These are phyloP conservation scores for Cryptococcus hybrid DNA, from an alignment of 1,284 basidiomycete species.

Conservation along the genomic window DNA sequence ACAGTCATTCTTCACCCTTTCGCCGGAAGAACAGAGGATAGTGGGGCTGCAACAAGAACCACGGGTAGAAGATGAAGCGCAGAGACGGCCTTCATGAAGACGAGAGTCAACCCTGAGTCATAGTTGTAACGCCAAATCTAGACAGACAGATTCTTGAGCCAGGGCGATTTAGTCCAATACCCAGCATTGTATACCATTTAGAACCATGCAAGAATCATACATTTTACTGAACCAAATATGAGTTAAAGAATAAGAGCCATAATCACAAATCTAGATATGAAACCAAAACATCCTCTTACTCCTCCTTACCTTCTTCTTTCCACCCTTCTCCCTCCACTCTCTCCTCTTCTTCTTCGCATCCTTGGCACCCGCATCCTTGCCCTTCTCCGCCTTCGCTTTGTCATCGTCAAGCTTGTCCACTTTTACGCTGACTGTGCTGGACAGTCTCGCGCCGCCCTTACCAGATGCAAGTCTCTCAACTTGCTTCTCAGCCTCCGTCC, in stretches of 20 bases:
- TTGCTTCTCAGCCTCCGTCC: slow-evolving; percentile 69
- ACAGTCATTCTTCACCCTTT: slow-evolving; percentile 9
- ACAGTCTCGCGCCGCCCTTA: slow-evolving; percentile 52
- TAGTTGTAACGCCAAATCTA: not conserved
- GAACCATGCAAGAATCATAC: not conserved
- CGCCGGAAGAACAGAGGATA: slow-evolving; percentile 8
- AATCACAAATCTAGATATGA: no score
- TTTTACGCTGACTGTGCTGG: slow-evolving; percentile 75
- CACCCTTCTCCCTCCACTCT: slow-evolving; percentile 32
- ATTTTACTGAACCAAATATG: not conserved
- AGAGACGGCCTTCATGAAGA: not conserved
- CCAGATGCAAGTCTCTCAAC: slow-evolving; percentile 56
- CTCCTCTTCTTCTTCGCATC: slow-evolving; percentile 27
- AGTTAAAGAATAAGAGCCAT: not conserved
- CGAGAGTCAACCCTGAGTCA: not conserved
- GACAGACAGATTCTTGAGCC: no score
- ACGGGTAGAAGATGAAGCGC: not conserved
- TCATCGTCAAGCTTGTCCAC: slow-evolving; percentile 44
- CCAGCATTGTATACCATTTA: not conserved
- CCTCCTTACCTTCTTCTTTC: slow-evolving; percentile 1
- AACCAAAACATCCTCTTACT: not conserved
- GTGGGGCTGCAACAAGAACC: slow-evolving; percentile 5
- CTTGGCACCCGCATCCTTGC: slow-evolving; percentile 54
- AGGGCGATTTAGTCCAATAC: not conserved
- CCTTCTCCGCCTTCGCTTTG: slow-evolving; percentile 57